Evolutionary conservation across 768 basidiomycete species (phyloP).

Genomic region (Mrakia gelida): DNA sequence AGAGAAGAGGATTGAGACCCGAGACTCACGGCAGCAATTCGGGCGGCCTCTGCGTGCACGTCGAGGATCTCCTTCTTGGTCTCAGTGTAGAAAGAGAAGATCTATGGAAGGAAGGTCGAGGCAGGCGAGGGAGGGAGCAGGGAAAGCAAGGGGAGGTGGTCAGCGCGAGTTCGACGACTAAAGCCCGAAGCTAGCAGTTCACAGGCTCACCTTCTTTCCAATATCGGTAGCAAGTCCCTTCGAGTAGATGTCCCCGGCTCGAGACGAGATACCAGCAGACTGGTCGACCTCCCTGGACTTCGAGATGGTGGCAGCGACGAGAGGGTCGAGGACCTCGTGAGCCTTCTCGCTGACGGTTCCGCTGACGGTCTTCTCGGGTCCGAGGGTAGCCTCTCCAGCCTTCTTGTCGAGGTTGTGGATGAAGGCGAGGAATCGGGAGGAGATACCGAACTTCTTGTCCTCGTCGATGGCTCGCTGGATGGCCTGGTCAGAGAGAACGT

Average conservation of each 20-base stretch:
- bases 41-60: constrained; percentile 86
- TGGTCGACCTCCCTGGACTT: constrained; percentile 74
- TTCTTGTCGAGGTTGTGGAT: constrained; percentile 66
- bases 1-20: too few species aligned
- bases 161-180: background rate
- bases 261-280: constrained; percentile 68
- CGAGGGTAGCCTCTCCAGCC: constrained; percentile 66
- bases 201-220: constrained; percentile 22
- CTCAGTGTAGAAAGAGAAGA: constrained; percentile 73
- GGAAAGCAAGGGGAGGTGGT: background rate
- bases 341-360: constrained; percentile 72
- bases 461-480: constrained; percentile 55
- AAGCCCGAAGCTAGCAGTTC: too few species aligned
- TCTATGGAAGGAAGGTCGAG: constrained; percentile 44
- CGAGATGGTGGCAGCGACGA: constrained; percentile 47
- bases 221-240: constrained; percentile 46
- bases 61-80: constrained; percentile 84
- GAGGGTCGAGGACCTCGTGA: constrained; percentile 59
- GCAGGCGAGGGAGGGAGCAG: background rate
- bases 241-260: constrained; percentile 55
- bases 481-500: constrained; percentile 70
- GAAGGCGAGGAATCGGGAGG: constrained; percentile 73
- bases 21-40: constrained; percentile 57
- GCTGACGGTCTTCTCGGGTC: constrained; percentile 75
- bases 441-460: constrained; percentile 69